Conservation (phyloP, 495 filamentous ascomycete species). For the Hyaloscypha hepaticicola region DNA sequence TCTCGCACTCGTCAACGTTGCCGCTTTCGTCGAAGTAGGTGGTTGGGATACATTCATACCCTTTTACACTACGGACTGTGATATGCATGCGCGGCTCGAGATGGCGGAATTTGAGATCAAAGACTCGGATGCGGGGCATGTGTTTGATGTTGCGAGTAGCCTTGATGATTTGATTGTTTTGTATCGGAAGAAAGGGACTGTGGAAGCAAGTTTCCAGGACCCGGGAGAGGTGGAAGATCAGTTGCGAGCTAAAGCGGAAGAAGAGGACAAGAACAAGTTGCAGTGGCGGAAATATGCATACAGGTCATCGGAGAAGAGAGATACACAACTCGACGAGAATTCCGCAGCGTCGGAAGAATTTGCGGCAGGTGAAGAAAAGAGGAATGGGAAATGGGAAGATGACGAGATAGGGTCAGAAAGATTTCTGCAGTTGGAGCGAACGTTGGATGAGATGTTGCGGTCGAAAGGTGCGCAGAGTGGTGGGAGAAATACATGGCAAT, state of each 20-base stretch:
- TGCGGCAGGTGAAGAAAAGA: neutral
- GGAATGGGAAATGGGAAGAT: constrained; percentile 8
- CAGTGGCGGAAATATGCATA: constrained; percentile 5
- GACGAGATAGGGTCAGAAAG: constrained; percentile 18
- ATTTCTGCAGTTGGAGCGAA: constrained; percentile 33
- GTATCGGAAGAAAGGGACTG: constrained; percentile 42
- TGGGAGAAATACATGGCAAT: constrained; percentile 61
- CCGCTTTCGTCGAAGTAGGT: constrained; percentile 52
- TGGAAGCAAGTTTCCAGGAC: constrained; percentile 36
- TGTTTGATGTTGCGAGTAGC: constrained; percentile 51
- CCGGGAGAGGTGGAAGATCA: constrained; percentile 39
- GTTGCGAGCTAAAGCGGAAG: constrained; percentile 4
- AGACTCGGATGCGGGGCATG: constrained; percentile 44
- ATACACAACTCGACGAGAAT: neutral
- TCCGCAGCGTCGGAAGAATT: constrained; percentile 1
- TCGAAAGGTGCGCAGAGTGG: constrained; percentile 34
- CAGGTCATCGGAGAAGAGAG: neutral
- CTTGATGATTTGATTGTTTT: constrained; percentile 47
- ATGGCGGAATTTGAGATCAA: constrained; percentile 51
- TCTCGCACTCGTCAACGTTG: constrained; percentile 56
- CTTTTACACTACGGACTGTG: constrained; percentile 61
- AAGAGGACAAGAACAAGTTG: constrained; percentile 1
- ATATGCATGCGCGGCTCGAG: constrained; percentile 51
- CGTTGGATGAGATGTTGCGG: constrained; percentile 44
- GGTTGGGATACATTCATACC: constrained; percentile 61